These are phyloP conservation scores for Cyberlindnera sargentensis DNA, from an alignment of 805 yeast genomes.

Conservation along the genomic window DNA sequence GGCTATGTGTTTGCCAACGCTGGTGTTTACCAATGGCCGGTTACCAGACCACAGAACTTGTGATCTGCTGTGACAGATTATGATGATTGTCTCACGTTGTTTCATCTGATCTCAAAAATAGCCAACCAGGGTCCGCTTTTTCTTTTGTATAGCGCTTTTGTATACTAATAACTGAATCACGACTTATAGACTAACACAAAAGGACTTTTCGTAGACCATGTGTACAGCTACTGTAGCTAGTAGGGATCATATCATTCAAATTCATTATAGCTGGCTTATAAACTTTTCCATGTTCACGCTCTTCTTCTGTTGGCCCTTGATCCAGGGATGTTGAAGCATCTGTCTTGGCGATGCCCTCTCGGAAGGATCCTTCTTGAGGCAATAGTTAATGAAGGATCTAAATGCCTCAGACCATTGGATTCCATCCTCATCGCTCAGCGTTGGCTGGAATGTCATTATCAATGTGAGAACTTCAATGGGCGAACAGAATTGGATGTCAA, in stretches of 20 bases:
- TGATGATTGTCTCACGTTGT: too few species aligned
- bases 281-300: conserved; percentile 82
- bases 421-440: conserved; percentile 60
- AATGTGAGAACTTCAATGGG: conserved; percentile 84
- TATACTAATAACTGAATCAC: too few species aligned
- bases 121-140: too few species aligned
- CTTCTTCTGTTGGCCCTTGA: conserved; percentile 64
- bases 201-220: too few species aligned
- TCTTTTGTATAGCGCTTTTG: too few species aligned
- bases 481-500: conserved; percentile 35
- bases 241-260: too few species aligned
- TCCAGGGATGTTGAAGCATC: conserved; percentile 93
- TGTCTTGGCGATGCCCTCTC: conserved; percentile 90
- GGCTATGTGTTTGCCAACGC: conserved; percentile 65
- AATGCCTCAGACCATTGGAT: conserved; percentile 80
- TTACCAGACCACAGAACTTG: conserved; percentile 41
- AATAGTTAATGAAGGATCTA: conserved; percentile 72
- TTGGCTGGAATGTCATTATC: conserved; percentile 79
- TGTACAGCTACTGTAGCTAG: too few species aligned
- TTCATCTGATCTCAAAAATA: too few species aligned
- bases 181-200: too few species aligned
- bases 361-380: conserved; percentile 71
- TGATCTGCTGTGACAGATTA: neutral
- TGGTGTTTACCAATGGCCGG: conserved; percentile 86
- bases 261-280: conserved; percentile 37